Evolutionary conservation across 148 eudicot species (phyloP), one percentile per base, ranked within the genome.

Genomic region (Nepenthes gracilis): DNA sequence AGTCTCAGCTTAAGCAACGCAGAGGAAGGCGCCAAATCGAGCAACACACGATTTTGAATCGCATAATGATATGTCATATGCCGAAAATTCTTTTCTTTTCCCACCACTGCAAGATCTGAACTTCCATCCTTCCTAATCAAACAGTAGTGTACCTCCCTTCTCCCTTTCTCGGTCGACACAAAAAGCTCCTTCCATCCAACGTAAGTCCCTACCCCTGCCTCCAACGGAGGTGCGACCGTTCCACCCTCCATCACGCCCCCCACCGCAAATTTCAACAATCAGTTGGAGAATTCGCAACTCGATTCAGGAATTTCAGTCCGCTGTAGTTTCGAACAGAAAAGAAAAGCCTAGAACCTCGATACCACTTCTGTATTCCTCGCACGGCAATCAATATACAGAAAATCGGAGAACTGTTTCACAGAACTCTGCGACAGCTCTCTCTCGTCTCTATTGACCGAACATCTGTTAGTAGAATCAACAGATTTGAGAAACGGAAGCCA

Each of bases 171-270:
- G 14, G 63, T 67, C 34, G 81, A 73, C 2, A 82, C 77, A 47
- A 59, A 66, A 64, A 78, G 77, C 82, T 92, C 96, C 35, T 88
- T 78, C 86, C 88, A 92, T 1, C 78, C 76, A 8, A 78, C 78
- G 57, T 79, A 87, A 77, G 52, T 72, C 73, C 38, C 60, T 72
- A 40, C 45, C 45, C 45, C 66, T 59, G 51, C 38, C 58, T 43
- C 12, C 52, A 57, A 23, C 48, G 68, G 4, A n/a, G 69, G 7
- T 15, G 55, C 64, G 47, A 47, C 66, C 37, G 59, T 64, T 43
- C 48, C 62, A 33, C 33, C 66, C 48, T 54, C 73, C 71, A 59
- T 70, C 23, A 23, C 58, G 2, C 52, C 33, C 61, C 15, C n/a
- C 37, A 6, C 57, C 66, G 14, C 33, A 5, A 23, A 23, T 62